A percentile compares a stretch with the other conserved stretches of the same genome.
Evolutionary conservation across 148 eudicot species (phyloP).

Genomic region (Camellia japonica): DNA sequence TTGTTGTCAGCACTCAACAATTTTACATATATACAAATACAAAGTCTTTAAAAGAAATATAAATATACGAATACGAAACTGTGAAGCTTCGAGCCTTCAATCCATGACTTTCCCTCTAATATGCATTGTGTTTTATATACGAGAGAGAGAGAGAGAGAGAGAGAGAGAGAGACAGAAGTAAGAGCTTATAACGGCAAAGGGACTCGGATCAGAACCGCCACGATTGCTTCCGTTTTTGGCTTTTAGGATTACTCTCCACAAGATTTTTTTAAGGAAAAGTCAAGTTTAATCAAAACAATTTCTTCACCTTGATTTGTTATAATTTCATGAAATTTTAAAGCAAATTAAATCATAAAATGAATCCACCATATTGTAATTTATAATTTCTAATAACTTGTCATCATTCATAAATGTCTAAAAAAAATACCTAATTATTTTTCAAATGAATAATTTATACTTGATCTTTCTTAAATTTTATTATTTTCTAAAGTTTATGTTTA

Average conservation of each 20-base stretch:
- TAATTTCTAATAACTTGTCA: too few species aligned
- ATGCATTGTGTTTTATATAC: not conserved
- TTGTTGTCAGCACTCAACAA: constrained; percentile 7
- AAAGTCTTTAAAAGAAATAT: not conserved
- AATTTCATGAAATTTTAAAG: too few species aligned
- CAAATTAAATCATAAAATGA: too few species aligned
- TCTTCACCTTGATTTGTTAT: too few species aligned
- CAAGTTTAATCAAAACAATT: too few species aligned
- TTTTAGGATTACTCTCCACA: not conserved
- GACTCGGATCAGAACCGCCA: constrained; percentile 16
- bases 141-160: constrained; percentile 2
- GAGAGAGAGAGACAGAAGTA: not conserved
- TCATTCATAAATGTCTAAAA: too few species aligned
- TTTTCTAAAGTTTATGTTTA: too few species aligned
- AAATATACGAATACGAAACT: not conserved
- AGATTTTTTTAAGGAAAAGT: not conserved
- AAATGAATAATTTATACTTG: too few species aligned
- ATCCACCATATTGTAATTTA: too few species aligned
- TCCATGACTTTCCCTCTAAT: not conserved
- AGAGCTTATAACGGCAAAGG: constrained; percentile 24
- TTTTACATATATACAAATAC: not conserved
- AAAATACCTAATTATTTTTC: too few species aligned
- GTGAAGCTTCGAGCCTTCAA: not conserved
- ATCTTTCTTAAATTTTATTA: too few species aligned
- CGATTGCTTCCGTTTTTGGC: constrained; percentile 21